Conservation (phyloP, 306 rosid species). For the Casuarina cunninghamiana region DNA sequence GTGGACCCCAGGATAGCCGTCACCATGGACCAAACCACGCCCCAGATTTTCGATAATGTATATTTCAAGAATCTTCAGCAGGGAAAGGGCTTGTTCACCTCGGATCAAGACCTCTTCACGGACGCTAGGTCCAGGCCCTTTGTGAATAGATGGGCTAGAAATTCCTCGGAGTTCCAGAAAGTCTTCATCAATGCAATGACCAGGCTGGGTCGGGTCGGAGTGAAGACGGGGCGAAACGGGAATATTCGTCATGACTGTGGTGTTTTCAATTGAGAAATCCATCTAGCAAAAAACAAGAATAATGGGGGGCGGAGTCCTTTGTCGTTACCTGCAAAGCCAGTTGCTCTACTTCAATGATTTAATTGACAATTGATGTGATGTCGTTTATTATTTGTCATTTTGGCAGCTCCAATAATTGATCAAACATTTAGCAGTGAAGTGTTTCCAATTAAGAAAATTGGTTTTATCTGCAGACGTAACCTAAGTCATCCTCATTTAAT, state of each 20-base stretch:
- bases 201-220: slow-evolving; percentile 75
- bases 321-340: not conserved
- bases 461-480: too few relatives aligned
- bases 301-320: too few relatives aligned
- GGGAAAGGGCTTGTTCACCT: slow-evolving; percentile 61
- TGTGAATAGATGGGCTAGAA: slow-evolving; percentile 53
- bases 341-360: not conserved
- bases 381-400: not conserved
- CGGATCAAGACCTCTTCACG: slow-evolving; percentile 65
- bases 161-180: slow-evolving; percentile 32
- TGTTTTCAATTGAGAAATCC: slow-evolving; percentile 32
- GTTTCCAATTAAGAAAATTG: too few relatives aligned
- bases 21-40: slow-evolving; percentile 77
- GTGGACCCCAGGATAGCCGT: slow-evolving; percentile 72
- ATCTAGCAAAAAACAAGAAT: not conserved
- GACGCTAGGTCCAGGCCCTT: slow-evolving; percentile 52
- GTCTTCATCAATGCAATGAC: slow-evolving; percentile 63
- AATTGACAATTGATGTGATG: not conserved
- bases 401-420: not conserved
- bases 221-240: slow-evolving; percentile 55
- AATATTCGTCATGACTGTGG: slow-evolving; percentile 64
- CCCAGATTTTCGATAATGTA: slow-evolving; percentile 52
- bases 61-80: slow-evolving; percentile 63
- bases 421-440: too few relatives aligned
- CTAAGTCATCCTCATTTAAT: too few relatives aligned